These are phyloP conservation scores for Rhododendron molle DNA, from an alignment of 148 eudicot genomes.

Conservation along the genomic window DNA sequence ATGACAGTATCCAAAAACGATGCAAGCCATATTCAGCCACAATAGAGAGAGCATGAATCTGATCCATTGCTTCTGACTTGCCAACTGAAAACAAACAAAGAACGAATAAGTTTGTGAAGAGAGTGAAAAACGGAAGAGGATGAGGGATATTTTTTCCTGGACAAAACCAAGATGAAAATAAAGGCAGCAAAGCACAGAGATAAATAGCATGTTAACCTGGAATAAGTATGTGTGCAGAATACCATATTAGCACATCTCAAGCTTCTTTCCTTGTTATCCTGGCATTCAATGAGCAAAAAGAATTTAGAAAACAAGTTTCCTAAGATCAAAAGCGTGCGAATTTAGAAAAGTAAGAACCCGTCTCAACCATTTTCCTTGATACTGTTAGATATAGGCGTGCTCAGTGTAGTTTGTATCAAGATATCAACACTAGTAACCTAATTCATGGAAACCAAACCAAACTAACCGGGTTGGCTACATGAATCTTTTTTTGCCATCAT, in stretches of 20 bases:
- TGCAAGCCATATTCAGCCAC: not conserved
- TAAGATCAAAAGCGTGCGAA: not conserved
- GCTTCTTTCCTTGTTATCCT: conserved; percentile 85
- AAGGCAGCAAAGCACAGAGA: not conserved
- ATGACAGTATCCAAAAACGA: not conserved
- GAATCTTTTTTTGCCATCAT: not conserved
- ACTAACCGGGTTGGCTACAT: not conserved
- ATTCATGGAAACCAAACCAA: not conserved
- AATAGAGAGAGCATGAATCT: not conserved
- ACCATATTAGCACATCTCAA: conserved; percentile 19
- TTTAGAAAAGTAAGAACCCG: not conserved
- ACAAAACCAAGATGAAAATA: not conserved
- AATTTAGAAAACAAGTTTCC: not conserved
- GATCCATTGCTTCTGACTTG: not conserved
- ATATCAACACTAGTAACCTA: not conserved
- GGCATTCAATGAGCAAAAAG: conserved; percentile 10
- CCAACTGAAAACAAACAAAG: not conserved
- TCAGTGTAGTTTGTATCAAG: not conserved
- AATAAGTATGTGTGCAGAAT: not conserved
- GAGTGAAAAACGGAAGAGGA: not conserved
- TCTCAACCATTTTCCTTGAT: not conserved
- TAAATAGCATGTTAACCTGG: not conserved
- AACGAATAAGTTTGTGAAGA: no score
- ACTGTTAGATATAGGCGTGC: not conserved
- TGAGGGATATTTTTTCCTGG: not conserved